A percentile compares a stretch with the other conserved stretches of the same genome.
phyloP scores from a whole-genome alignment of 2,329 filamentous ascomycete genomes.

The Blastomyces parvus region DNA sequence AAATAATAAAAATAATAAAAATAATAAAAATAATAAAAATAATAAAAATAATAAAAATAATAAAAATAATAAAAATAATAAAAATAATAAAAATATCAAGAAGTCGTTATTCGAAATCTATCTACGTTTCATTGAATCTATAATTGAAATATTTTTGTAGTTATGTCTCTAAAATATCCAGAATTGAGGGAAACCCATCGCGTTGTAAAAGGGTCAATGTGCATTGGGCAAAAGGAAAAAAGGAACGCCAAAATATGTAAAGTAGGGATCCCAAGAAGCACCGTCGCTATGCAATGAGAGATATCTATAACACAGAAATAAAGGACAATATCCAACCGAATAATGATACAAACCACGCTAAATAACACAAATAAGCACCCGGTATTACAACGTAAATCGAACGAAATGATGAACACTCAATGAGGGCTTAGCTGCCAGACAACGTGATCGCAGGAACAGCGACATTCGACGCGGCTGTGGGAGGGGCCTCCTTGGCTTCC shows the following conservation, averaged over 20 bases:
- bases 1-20: too few relatives aligned
- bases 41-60: too few relatives aligned
- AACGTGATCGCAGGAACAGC: background rate
- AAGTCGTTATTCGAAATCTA: background rate
- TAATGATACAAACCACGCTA: slow-evolving; percentile 3
- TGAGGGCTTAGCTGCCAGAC: background rate
- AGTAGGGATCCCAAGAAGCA: background rate
- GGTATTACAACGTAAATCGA: background rate
- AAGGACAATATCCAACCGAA: background rate
- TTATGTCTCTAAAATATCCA: background rate
- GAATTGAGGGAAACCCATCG: too few relatives aligned
- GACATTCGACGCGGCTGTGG: background rate
- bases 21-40: too few relatives aligned
- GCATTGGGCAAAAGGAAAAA: background rate
- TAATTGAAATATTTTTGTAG: background rate
- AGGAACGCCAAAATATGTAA: background rate
- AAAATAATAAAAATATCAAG: too few relatives aligned
- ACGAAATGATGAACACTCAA: background rate
- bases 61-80: too few relatives aligned
- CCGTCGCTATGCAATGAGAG: slow-evolving; percentile 9
- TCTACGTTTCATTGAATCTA: background rate
- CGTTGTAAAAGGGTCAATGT: background rate
- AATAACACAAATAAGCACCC: background rate
- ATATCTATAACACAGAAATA: background rate
- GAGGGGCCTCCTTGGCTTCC: background rate